Base-by-base conservation (phyloP, 345 rosid species). In the Eucalyptus virginea region DNA sequence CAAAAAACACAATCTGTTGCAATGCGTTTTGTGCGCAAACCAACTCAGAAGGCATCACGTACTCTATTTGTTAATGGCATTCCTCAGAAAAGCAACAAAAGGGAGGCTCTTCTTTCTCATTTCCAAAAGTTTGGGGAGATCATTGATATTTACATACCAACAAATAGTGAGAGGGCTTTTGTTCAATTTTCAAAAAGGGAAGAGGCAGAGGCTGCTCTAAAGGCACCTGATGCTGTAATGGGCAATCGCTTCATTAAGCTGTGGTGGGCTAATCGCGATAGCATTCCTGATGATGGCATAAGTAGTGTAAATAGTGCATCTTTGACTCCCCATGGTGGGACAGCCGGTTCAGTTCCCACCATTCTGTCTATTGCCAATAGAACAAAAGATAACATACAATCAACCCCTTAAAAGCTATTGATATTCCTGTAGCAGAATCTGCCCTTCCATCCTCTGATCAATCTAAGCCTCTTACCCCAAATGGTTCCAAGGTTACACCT, bases 251-350 rank as follows among this genome's bases (percentile, higher is more conserved):
- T 98, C 93, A 96, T 98, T 93, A 98, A 95, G 93, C 94, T 98
- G 87, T 96, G 96, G 97, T 98, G 99, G 99, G 99, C 99, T 86
- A 98, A 98, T 92, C 95, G 99, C 60, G 99, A 98, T 93, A 96
- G 93, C 90, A 92, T 96, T 89, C 94, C 93, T 85, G 97, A 95
- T 93, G 96, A 92, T 90, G 94, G 93, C 81, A 54, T 90, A 69
- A 91, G 93, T 88, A 91, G 92, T 92, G 94, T 93, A 60, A 91
- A 58, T 88, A 91, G 93, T 83, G 85, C 88, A 88, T 91, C 93
- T 69, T 62, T 89, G 89, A 91, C 94, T 91, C 91, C 95, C 21
- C 91, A 86, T 87, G 93, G 92, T 89, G 89, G 87, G 89, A 67
- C 92, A 87, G 89, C 92, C 90, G 88, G 93, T 87, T 92, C 93